Evolutionary conservation across 1,284 basidiomycete species (phyloP).

Genomic region (Cryptococcus amylolentus): DNA sequence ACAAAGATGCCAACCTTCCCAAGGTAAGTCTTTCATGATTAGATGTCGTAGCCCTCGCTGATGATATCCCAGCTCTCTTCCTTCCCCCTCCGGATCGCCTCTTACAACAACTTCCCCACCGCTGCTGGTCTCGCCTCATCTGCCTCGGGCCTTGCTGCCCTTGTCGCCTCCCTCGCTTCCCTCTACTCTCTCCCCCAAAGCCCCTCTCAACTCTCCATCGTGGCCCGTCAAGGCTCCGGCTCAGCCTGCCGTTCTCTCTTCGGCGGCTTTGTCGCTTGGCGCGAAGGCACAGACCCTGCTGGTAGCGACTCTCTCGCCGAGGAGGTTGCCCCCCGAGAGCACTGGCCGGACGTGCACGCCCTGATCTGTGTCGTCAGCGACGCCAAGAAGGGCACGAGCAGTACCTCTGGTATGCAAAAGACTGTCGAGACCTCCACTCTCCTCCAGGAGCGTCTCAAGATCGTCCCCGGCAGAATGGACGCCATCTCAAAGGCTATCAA

Average conservation of each 20-base stretch:
- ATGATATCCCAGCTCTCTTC: constrained; percentile 60
- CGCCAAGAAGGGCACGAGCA: constrained; percentile 94
- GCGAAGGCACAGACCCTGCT: constrained; percentile 65
- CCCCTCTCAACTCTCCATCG: constrained; percentile 74
- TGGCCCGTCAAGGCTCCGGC: constrained; percentile 94
- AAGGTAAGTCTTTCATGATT: constrained; percentile 56
- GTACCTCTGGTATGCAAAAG: constrained; percentile 94
- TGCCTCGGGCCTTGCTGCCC: constrained; percentile 93
- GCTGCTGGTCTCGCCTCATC: constrained; percentile 97
- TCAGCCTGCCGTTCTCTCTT: constrained; percentile 97
- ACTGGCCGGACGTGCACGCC: constrained; percentile 96
- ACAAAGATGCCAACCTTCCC: constrained; percentile 59
- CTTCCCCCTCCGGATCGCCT: constrained; percentile 78
- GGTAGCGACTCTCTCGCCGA: constrained; percentile 86
- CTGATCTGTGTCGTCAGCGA: constrained; percentile 96
- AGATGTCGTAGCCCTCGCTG: background rate
- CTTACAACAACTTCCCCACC: constrained; percentile 98
- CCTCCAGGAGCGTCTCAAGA: constrained; percentile 82
- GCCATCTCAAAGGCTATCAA: constrained; percentile 77
- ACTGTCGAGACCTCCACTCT: constrained; percentile 89
- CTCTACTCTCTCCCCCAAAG: constrained; percentile 75
- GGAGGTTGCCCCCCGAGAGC: constrained; percentile 75
- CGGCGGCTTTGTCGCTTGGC: constrained; percentile 96
- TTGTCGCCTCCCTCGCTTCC: constrained; percentile 81
- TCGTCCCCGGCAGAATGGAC: constrained; percentile 86